These are phyloP conservation scores for Metschnikowia dekortorum DNA, from an alignment of 805 yeast genomes.

Conservation along the genomic window DNA sequence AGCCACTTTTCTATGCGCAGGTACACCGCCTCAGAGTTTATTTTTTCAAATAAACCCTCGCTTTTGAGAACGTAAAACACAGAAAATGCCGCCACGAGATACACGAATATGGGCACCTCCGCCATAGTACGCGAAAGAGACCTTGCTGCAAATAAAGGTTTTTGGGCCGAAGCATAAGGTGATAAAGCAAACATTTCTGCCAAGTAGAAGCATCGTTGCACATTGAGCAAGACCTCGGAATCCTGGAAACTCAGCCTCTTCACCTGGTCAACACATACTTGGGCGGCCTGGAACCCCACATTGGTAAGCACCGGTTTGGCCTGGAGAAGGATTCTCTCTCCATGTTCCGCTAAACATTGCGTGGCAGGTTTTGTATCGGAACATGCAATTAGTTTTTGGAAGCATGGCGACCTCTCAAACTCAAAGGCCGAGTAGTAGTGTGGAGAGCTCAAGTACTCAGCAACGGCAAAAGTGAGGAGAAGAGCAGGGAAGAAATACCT, in stretches of 20 bases:
- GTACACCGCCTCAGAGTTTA: neutral
- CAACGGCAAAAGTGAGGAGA: neutral
- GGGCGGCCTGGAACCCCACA: constrained; percentile 5
- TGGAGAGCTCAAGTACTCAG: neutral
- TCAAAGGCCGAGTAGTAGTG: constrained; percentile 2
- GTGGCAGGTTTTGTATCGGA: constrained; percentile 7
- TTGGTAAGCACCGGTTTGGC: constrained; percentile 3
- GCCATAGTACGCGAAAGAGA: neutral
- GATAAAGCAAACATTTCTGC: constrained; percentile 5
- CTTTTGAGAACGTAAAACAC: neutral
- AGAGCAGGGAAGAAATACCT: neutral
- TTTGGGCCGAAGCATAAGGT: neutral
- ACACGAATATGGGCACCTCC: neutral
- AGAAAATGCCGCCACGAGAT: neutral
- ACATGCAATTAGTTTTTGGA: constrained; percentile 8
- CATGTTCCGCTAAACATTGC: constrained; percentile 4
- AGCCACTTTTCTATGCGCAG: neutral
- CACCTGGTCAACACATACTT: constrained; percentile 7
- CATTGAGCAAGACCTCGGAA: constrained; percentile 6
- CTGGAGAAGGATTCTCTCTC: constrained; percentile 3
- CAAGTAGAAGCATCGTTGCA: constrained; percentile 11
- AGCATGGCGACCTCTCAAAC: constrained; percentile 5
- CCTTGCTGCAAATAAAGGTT: neutral
- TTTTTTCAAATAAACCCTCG: neutral
- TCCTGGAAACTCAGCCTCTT: constrained; percentile 5